Evolutionary conservation across 768 basidiomycete species (phyloP).

Genomic region (Gyrodon lividus): DNA sequence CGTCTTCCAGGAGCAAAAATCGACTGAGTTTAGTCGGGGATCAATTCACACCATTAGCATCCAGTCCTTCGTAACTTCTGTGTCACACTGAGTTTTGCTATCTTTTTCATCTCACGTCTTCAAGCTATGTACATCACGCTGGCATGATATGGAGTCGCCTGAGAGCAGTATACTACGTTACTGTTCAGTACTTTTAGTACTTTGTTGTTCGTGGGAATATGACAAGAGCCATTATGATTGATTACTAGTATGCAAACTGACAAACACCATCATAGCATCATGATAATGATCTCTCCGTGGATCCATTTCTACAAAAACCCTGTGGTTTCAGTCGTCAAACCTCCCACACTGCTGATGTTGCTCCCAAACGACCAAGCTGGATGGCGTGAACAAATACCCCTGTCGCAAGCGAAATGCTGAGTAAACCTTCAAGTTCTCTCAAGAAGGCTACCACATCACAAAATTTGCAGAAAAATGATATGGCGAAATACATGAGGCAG

Average conservation of each 20-base stretch:
- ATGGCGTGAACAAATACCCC: slow-evolving; percentile 37
- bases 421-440: slow-evolving; percentile 28
- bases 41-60: slow-evolving; percentile 21
- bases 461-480: no score
- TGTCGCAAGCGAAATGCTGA: background rate
- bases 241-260: background rate
- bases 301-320: slow-evolving; percentile 24
- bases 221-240: no score
- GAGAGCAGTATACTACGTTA: no score
- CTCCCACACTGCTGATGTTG: slow-evolving; percentile 32
- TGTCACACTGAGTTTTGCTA: background rate
- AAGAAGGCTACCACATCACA: slow-evolving; percentile 43
- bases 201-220: no score
- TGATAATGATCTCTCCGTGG: slow-evolving; percentile 6
- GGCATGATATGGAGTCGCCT: background rate
- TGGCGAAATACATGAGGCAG: no score
- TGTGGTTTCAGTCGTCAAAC: slow-evolving; percentile 29
- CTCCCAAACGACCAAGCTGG: slow-evolving; percentile 30
- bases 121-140: slow-evolving; percentile 1
- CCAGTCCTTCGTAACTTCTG: slow-evolving; percentile 10
- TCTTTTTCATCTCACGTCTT: background rate
- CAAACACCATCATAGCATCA: background rate
- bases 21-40: slow-evolving; percentile 44
- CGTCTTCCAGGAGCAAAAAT: slow-evolving; percentile 57
- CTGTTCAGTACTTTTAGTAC: no score